Conservation (phyloP, 2,329 filamentous ascomycete species). For the Colletotrichum liaoningense region DNA sequence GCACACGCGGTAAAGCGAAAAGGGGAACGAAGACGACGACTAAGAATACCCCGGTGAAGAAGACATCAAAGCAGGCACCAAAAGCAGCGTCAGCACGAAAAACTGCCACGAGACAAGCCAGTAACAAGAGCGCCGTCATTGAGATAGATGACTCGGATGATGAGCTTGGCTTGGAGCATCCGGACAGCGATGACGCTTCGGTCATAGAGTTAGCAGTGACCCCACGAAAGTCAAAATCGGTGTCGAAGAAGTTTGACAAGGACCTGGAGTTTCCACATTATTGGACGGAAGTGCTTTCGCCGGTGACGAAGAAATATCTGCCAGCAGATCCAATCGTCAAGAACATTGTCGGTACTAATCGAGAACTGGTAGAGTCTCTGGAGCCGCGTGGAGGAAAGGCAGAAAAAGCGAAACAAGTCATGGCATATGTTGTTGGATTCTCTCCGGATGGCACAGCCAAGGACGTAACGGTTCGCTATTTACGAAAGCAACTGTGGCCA, state of each 20-base stretch:
- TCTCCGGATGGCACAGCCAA: constrained; percentile 89
- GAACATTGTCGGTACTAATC: constrained; percentile 75
- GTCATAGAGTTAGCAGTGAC: constrained; percentile 65
- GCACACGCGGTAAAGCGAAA: neutral
- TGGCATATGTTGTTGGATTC: constrained; percentile 88
- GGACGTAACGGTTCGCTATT: constrained; percentile 92
- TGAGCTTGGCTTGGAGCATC: constrained; percentile 47
- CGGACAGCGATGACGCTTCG: constrained; percentile 69
- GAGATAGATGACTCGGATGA: constrained; percentile 27
- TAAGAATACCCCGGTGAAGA: constrained; percentile 20
- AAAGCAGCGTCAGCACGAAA: constrained; percentile 4
- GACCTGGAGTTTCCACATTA: constrained; percentile 89
- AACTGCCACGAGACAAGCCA: constrained; percentile 4
- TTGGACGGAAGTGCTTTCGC: constrained; percentile 91
- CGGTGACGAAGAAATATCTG: constrained; percentile 81
- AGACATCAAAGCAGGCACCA: constrained; percentile 7
- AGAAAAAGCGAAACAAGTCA: constrained; percentile 87
- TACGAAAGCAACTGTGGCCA: constrained; percentile 84
- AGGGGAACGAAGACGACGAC: constrained; percentile 38
- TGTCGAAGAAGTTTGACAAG: constrained; percentile 70
- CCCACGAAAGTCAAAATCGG: constrained; percentile 50
- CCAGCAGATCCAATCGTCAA: constrained; percentile 82
- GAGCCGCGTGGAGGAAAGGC: constrained; percentile 87
- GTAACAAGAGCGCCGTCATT: constrained; percentile 6
- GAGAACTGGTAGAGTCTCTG: constrained; percentile 78